phyloP scores from a whole-genome alignment of 192 early-diverging fungal genomes.

The Cetraspora pellucida region DNA sequence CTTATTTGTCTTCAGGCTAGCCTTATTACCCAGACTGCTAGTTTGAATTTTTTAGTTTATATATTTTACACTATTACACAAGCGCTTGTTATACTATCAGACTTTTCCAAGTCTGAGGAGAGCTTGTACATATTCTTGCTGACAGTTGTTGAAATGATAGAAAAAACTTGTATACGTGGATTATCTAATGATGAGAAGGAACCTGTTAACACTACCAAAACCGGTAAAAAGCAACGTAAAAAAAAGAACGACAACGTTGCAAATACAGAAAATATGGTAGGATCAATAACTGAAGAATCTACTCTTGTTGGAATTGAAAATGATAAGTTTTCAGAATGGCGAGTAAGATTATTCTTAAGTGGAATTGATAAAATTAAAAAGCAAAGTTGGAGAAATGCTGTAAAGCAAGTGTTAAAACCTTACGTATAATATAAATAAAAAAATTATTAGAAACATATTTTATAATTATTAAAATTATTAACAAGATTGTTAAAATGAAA shows the following conservation, averaged over 20 bases:
- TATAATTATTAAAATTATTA: no score
- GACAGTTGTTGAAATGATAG: conserved; percentile 1
- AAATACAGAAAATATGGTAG: neutral
- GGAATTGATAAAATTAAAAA: conserved; percentile 13
- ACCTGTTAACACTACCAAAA: neutral
- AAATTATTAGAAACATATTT: no score
- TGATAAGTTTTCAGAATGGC: conserved; percentile 1
- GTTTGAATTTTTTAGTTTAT: neutral
- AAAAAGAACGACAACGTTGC: neutral
- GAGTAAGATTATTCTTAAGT: neutral
- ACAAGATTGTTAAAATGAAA: no score
- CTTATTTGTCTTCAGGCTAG: neutral
- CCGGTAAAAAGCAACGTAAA: neutral
- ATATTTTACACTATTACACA: conserved; percentile 14
- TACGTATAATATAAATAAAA: no score
- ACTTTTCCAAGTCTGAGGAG: neutral
- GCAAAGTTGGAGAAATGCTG: neutral
- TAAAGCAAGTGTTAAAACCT: neutral
- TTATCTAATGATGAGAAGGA: neutral
- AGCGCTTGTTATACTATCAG: neutral
- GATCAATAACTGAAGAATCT: neutral
- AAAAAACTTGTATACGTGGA: neutral
- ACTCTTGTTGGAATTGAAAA: neutral
- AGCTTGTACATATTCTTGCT: conserved; percentile 14
- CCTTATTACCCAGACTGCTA: neutral